These are phyloP conservation scores for Pythium periplocum DNA, from an alignment of 352 stramenopile species.

Conservation along the genomic window DNA sequence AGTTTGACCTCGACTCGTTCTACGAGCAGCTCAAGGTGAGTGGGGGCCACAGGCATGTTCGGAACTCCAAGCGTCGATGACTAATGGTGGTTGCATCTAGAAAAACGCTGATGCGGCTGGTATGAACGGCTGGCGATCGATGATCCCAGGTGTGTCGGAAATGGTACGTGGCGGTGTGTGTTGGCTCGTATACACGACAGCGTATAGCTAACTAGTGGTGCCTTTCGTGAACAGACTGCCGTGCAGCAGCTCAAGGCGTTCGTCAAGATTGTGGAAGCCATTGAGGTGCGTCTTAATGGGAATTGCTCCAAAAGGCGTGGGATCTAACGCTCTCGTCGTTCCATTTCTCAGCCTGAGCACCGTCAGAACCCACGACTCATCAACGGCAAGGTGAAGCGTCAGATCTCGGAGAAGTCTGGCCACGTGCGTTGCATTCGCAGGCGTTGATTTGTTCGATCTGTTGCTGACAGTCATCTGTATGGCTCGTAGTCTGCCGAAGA, in stretches of 20 bases:
- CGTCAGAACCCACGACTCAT: constrained; percentile 71
- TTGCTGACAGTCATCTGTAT: not conserved
- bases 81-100: constrained; percentile 16
- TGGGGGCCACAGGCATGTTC: not conserved
- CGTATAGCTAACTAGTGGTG: not conserved
- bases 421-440: constrained; percentile 38
- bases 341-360: constrained; percentile 39
- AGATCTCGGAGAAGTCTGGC: constrained; percentile 76
- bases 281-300: constrained; percentile 34
- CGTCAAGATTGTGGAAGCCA: constrained; percentile 71
- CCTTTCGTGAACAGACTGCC: constrained; percentile 36
- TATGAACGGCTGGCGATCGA: constrained; percentile 72
- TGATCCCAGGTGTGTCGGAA: constrained; percentile 70
- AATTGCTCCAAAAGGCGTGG: too few relatives aligned
- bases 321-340: too few relatives aligned
- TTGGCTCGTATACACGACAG: not conserved
- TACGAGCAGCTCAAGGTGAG: constrained; percentile 63
- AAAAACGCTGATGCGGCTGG: constrained; percentile 75
- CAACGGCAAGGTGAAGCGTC: constrained; percentile 80
- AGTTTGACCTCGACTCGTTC: constrained; percentile 71
- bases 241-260: constrained; percentile 85
- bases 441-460: not conserved
- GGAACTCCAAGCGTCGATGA: too few relatives aligned
- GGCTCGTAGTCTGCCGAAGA: constrained; percentile 60
- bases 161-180: constrained; percentile 34